A percentile compares a stretch with the other conserved stretches of the same genome.
Conservation (phyloP, 2,329 filamentous ascomycete species). For the Ceratocystis albifundus region DNA sequence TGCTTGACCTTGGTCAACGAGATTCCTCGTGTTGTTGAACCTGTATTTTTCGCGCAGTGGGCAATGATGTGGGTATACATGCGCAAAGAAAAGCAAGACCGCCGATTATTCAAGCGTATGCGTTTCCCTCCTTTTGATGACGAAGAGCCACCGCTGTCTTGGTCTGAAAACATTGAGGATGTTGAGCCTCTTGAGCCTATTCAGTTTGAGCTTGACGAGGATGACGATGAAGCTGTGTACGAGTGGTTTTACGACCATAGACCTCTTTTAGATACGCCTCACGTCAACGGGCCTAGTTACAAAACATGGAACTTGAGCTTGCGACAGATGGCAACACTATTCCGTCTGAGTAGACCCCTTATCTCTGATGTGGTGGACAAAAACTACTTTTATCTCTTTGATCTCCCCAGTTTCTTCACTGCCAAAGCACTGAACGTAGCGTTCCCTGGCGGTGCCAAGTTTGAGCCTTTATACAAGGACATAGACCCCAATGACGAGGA, state of each 20-base stretch:
- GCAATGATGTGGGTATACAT: slow-evolving; percentile 99
- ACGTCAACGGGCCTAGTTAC: slow-evolving; percentile 95
- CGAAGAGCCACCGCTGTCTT: slow-evolving; percentile 91
- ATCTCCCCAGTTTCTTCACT: slow-evolving; percentile 85
- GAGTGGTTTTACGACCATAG: slow-evolving; percentile 98
- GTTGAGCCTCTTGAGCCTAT: slow-evolving; percentile 96
- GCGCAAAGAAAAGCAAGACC: slow-evolving; percentile 93
- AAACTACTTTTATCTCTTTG: slow-evolving; percentile 98
- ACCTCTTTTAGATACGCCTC: slow-evolving; percentile 76
- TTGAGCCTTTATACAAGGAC: slow-evolving; percentile 96
- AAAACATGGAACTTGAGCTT: slow-evolving; percentile 88
- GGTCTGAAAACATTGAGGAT: slow-evolving; percentile 98
- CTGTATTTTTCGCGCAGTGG: slow-evolving; percentile 97
- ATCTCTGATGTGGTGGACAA: slow-evolving; percentile 86
- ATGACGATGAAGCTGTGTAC: slow-evolving; percentile 78
- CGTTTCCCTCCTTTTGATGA: slow-evolving; percentile 97
- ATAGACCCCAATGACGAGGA: slow-evolving; percentile 98
- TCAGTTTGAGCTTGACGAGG: slow-evolving; percentile 94
- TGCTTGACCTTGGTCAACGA: slow-evolving; percentile 96
- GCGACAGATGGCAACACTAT: slow-evolving; percentile 91
- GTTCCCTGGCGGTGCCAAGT: slow-evolving; percentile 90
- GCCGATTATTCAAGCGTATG: slow-evolving; percentile 96
- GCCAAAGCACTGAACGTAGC: slow-evolving; percentile 96
- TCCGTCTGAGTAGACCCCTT: slow-evolving; percentile 80
- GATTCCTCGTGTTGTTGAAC: slow-evolving; percentile 89